Base-by-base conservation (phyloP, 768 basidiomycete genomes). In the Pilatotrama ljubarskyi region DNA sequence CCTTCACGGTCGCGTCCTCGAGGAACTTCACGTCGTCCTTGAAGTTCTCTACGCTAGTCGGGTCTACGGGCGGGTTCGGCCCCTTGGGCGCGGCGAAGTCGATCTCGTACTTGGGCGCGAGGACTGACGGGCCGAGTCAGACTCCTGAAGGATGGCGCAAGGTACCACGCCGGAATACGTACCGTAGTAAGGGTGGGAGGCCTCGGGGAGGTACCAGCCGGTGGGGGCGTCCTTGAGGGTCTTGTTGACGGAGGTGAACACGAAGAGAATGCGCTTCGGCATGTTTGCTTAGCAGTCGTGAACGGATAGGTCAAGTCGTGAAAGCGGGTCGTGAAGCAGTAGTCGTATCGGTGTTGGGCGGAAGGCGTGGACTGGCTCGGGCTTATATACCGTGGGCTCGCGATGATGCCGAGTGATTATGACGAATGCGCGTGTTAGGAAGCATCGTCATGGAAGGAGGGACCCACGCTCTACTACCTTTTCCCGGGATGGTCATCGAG, bases 161-260 rank as follows among this genome's bases (percentile, higher is more conserved):
- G 22, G 3, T 41, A 32, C 32, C 4, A 10, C 11, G 35, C 22
- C 18, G 15, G 20, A 14, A 9, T 3, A 57, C 68, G 22, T 44
- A 71, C 70, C 62, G 47, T 72, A 72, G 65, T 74, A 75, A 0
- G 73, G 72, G 52, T 74, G 69, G 11, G 73, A 72, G 15, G 72
- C 74, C 49, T 93, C 90, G 5, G 89, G 87, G 29, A 91, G 79
- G 72, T 84, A 92, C 85, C 85, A 91, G 20, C 90, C 89, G 11
- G 82, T 86, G n/a, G 70, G 73, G 0, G 52, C 65, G 20, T 81
- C 84, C 15, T 75, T 79, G 18, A 88, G 76, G 22, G 81, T 80
- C 70, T 80, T 84, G 69, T 83, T 71, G 59, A 77, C 81, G 46
- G 89, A 91, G 35, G 88, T 89, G 69, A 86, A 81, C n/a, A 93